phyloP scores from a whole-genome alignment of 1,284 basidiomycete genomes.

The Somion occarium region DNA sequence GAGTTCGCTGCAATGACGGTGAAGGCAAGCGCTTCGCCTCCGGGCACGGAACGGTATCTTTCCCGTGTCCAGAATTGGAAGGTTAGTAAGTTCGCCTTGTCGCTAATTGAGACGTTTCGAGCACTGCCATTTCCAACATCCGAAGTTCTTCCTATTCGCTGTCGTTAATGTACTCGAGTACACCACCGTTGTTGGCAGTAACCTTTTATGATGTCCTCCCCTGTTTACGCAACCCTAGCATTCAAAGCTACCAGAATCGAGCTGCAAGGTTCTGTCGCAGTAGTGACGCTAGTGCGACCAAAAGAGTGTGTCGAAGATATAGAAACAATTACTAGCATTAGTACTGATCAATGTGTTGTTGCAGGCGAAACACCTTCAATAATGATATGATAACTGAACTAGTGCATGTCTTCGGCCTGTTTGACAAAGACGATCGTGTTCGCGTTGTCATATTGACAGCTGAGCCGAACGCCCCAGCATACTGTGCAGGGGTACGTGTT shows the following conservation, averaged over 20 bases:
- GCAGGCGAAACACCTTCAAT: slow-evolving; percentile 44
- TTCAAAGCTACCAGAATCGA: slow-evolving; percentile 38
- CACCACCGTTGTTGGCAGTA: too few species aligned
- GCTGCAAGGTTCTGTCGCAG: slow-evolving; percentile 37
- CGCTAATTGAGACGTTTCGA: neutral
- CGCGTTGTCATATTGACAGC: slow-evolving; percentile 47
- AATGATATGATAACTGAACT: slow-evolving; percentile 32
- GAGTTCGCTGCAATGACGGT: too few species aligned
- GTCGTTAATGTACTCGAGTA: too few species aligned
- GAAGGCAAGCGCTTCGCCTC: too few species aligned
- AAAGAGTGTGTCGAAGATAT: slow-evolving; percentile 33
- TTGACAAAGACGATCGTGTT: slow-evolving; percentile 48
- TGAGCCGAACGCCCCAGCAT: slow-evolving; percentile 46
- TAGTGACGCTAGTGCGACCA: slow-evolving; percentile 39
- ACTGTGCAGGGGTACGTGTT: slow-evolving; percentile 45
- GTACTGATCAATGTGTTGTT: neutral
- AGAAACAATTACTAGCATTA: neutral
- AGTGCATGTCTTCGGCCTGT: slow-evolving; percentile 38
- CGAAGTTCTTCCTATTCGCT: too few species aligned
- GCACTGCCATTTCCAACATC: too few species aligned
- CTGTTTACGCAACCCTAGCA: slow-evolving; percentile 34
- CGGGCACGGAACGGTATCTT: too few species aligned
- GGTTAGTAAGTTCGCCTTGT: neutral
- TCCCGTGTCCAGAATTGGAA: neutral
- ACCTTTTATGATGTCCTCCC: slow-evolving; percentile 15